Base-by-base conservation (phyloP, 306 rosid species). In the Acacia melanoxylon region DNA sequence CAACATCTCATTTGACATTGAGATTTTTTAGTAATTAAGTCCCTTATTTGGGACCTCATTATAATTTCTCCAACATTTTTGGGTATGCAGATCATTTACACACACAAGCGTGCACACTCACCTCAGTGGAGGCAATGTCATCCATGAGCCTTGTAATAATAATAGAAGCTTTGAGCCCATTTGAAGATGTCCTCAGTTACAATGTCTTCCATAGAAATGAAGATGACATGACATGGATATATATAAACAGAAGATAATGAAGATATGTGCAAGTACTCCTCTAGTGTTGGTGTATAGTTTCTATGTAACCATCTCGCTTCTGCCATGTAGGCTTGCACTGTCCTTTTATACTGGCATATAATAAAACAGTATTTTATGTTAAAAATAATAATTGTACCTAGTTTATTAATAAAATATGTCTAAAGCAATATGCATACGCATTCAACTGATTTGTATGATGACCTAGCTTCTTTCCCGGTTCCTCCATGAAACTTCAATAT, bases 131-230 rank as follows among this genome's bases (percentile, higher is more conserved):
- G 45, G 76, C 85, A 5, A 85, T 67, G 56, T 85, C 88, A 41
- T 83, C 71, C 88, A 88, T 88, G 45, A 85, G 76, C 56, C 90
- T 82, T 25, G 56, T 1, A 61, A 88, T 66, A 1, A 41, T 31
- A 4, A 51, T 8, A 35, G 84, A 14, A 46, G 81, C 81, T 54
- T 12, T 73, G 4, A 0, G 74, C 16, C 88, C 88, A n/a, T 27
- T 24, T 83, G 82, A 86, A 46, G 27, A 81, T 44, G 62, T 74
- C 80, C 63, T 83, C 51, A 20, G 81, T 84, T 19, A 78, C 62
- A 54, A 54, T 17, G 10, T 54, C 62, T 54, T 10, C 62, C 25
- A 54, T 8, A 54, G 1, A 5, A 54, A 2, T 8, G 3, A 54
- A 54, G 19, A 20, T 5, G 62, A 1, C 27, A 6, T 20, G 25